phyloP scores from a whole-genome alignment of 345 rosid genomes.

The Hirschfeldia incana region DNA sequence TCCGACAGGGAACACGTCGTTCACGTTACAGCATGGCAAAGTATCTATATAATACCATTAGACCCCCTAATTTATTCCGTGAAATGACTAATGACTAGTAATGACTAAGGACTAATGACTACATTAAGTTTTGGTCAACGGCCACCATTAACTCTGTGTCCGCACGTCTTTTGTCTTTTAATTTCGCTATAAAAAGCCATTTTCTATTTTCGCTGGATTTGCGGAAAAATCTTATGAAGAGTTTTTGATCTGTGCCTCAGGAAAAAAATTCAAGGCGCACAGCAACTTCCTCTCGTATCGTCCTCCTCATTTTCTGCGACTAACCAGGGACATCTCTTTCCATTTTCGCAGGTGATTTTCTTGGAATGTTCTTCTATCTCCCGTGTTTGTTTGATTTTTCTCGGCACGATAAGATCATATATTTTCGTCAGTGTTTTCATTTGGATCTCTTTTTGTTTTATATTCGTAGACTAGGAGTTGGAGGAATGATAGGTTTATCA shows the following conservation, averaged over 20 bases:
- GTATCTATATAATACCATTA: background rate
- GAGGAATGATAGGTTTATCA: constrained; percentile 3
- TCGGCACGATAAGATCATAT: background rate
- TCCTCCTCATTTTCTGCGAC: constrained; percentile 19
- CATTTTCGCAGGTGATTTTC: constrained; percentile 26
- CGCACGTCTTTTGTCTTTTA: background rate
- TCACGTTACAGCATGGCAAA: constrained; percentile 33
- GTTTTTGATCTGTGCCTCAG: constrained; percentile 24
- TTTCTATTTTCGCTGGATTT: constrained; percentile 23
- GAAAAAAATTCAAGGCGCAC: constrained; percentile 23
- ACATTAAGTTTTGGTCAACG: constrained; percentile 23
- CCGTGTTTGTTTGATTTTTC: background rate
- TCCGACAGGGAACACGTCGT: constrained; percentile 20
- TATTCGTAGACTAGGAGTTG: constrained; percentile 18
- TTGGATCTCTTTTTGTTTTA: constrained; percentile 8
- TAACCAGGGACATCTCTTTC: constrained; percentile 11
- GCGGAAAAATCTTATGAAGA: constrained; percentile 36
- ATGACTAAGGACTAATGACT: background rate
- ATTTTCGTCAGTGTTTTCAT: background rate
- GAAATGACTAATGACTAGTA: background rate
- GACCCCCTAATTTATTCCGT: background rate
- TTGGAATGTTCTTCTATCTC: background rate
- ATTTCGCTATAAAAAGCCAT: constrained; percentile 32
- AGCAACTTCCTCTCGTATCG: constrained; percentile 12
- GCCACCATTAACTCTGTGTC: constrained; percentile 22